phyloP scores from a whole-genome alignment of 331 rosid genomes.

The Spiraea crenata region DNA sequence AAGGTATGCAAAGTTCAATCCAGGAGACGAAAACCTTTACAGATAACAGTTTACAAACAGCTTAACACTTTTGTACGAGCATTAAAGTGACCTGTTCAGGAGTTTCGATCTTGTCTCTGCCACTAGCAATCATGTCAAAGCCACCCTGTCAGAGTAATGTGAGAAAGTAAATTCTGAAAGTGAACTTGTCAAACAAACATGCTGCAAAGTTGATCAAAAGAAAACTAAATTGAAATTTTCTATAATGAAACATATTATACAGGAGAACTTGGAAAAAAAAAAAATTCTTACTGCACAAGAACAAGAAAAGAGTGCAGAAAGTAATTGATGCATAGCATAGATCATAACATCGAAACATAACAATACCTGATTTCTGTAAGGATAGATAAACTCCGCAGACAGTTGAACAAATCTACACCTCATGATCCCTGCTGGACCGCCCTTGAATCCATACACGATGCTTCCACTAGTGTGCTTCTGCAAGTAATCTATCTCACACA shows the following conservation, averaged over 20 bases:
- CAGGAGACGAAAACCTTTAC: neutral
- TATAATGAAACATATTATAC: neutral
- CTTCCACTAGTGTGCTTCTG: conserved; percentile 21
- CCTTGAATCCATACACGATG: conserved; percentile 18
- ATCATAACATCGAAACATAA: neutral
- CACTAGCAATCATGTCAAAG: conserved; percentile 27
- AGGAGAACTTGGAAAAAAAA: neutral
- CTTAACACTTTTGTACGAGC: neutral
- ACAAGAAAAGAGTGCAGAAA: neutral
- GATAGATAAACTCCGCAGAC: conserved; percentile 9
- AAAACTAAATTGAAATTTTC: neutral
- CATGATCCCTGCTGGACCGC: conserved; percentile 29
- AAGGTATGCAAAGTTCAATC: neutral
- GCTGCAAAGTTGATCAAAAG: neutral
- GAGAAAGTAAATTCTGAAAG: neutral
- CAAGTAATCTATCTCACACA: conserved; percentile 14
- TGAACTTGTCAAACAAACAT: neutral
- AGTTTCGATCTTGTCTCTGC: conserved; percentile 28
- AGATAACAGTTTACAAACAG: neutral
- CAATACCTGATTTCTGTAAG: conserved; percentile 25
- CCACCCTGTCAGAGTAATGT: conserved; percentile 19
- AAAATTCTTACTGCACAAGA: neutral
- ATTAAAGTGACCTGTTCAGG: conserved; percentile 18
- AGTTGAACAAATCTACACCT: conserved; percentile 21
- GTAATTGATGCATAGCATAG: neutral